phyloP scores from a whole-genome alignment of 1,139 yeast species.

The Pichia sp. region DNA sequence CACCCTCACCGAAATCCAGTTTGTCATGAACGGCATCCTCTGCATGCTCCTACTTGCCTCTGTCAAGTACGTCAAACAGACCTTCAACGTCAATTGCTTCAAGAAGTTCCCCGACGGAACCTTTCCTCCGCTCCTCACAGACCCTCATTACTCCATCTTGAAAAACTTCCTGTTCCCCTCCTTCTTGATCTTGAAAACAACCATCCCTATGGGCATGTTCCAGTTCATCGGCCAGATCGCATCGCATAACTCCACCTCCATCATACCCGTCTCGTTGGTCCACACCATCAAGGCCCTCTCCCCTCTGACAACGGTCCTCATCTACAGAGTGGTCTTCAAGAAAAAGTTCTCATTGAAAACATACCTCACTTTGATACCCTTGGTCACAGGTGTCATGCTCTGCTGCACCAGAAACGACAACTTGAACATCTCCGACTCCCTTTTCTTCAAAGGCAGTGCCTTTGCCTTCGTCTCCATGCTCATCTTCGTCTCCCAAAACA shows the following conservation, averaged over 20 bases:
- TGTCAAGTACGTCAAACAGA: constrained; percentile 17
- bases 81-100: constrained; percentile 8
- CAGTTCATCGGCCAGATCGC: constrained; percentile 89
- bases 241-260: constrained; percentile 81
- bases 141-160: constrained; percentile 27
- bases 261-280: constrained; percentile 85
- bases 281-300: constrained; percentile 89
- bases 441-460: constrained; percentile 57
- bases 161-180: constrained; percentile 49
- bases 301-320: constrained; percentile 82
- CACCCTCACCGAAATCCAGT: constrained; percentile 82
- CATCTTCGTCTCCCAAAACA: constrained; percentile 86
- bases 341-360: constrained; percentile 59
- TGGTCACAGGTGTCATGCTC: constrained; percentile 78
- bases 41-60: constrained; percentile 36
- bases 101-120: constrained; percentile 53
- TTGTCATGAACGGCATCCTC: constrained; percentile 57
- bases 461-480: constrained; percentile 80
- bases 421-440: constrained; percentile 25
- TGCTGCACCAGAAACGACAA: constrained; percentile 56
- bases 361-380: constrained; percentile 70
- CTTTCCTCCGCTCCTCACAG: constrained; percentile 41
- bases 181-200: constrained; percentile 52
- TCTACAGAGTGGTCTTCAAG: constrained; percentile 59
- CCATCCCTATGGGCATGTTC: constrained; percentile 89